Evolutionary conservation across 2,329 filamentous ascomycete genomes (phyloP).

Genomic region (Xylariaceae sp.): DNA sequence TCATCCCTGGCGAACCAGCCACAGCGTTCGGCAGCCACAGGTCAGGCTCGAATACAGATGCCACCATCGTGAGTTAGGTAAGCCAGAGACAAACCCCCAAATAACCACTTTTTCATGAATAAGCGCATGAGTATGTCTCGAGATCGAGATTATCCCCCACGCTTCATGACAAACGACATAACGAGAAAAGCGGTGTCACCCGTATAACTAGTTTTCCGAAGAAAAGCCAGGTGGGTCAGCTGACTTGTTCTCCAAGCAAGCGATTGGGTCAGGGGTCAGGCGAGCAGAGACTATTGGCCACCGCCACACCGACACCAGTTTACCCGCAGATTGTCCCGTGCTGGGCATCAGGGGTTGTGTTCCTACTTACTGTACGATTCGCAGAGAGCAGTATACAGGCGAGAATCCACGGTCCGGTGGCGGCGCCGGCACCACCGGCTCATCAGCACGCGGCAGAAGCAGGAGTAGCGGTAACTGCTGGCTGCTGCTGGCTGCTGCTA

Average conservation of each 20-base stretch:
- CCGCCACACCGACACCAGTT: conserved; percentile 22
- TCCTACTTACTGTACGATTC: conserved; percentile 21
- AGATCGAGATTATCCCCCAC: conserved; percentile 6
- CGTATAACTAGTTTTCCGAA: conserved; percentile 5
- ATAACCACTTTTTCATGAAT: conserved; percentile 14
- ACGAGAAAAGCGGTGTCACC: not conserved
- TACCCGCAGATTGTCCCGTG: conserved; percentile 29
- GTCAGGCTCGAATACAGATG: conserved; percentile 8
- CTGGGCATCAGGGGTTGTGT: conserved; percentile 20
- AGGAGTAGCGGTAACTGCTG: conserved; percentile 5
- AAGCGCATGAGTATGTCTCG: conserved; percentile 7
- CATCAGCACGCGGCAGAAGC: conserved; percentile 19
- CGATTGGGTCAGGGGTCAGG: conserved; percentile 11
- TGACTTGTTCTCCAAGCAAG: conserved; percentile 17
- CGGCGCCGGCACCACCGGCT: conserved; percentile 24
- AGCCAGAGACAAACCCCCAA: conserved; percentile 1
- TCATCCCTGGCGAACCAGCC: not conserved
- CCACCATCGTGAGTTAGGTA: conserved; percentile 1
- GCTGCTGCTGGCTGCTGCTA: not conserved
- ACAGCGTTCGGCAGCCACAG: not conserved
- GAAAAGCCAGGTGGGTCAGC: conserved; percentile 17
- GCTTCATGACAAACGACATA: not conserved
- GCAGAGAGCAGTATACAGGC: too few relatives aligned
- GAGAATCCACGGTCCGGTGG: conserved; percentile 21
- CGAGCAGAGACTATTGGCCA: conserved; percentile 19